Evolutionary conservation across 768 basidiomycete genomes (phyloP).

Genomic region (Lactarius sanguifluus): DNA sequence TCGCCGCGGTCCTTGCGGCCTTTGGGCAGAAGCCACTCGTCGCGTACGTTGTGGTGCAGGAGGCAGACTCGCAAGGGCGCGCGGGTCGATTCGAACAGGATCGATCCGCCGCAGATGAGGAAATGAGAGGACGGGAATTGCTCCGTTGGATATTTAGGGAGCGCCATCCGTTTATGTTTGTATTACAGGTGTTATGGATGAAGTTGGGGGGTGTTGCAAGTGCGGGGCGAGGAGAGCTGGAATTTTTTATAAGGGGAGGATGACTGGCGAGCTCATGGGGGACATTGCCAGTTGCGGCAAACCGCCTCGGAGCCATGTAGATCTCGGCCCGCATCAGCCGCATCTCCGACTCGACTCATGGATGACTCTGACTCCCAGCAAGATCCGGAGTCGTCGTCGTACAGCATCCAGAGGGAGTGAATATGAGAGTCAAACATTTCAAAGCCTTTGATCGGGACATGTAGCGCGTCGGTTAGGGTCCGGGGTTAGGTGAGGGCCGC

Average conservation of each 20-base stretch:
- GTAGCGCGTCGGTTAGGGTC: too few species aligned
- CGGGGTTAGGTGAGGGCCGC: too few species aligned
- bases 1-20: constrained; percentile 62
- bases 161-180: background rate
- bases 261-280: background rate
- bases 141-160: constrained; percentile 14
- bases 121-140: constrained; percentile 28
- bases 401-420: too few species aligned
- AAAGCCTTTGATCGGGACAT: too few species aligned
- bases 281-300: too few species aligned
- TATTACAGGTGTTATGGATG: background rate
- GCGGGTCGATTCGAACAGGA: constrained; percentile 32
- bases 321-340: background rate
- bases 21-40: constrained; percentile 52
- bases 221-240: background rate
- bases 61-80: constrained; percentile 35
- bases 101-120: constrained; percentile 35
- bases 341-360: too few species aligned
- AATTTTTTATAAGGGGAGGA: background rate
- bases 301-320: background rate
- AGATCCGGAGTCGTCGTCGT: too few species aligned
- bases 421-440: too few species aligned
- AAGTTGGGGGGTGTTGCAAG: background rate
- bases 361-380: too few species aligned
- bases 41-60: constrained; percentile 33